Evolutionary conservation across 2,329 filamentous ascomycete genomes (phyloP).

Genomic region (Fusarium mexicanum): DNA sequence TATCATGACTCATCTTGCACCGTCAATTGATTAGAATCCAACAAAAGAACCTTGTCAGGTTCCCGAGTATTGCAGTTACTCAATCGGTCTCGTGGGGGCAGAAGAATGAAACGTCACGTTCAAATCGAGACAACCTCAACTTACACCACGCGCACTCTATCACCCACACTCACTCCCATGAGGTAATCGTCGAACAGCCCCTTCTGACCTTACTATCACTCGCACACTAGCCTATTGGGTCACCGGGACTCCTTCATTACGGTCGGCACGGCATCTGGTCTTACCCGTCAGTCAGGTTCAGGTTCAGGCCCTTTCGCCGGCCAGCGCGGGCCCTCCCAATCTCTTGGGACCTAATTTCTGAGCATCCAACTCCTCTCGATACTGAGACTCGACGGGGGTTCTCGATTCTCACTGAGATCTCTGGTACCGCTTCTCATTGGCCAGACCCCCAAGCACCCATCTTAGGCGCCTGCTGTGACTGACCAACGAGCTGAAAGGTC

Average conservation of each 20-base stretch:
- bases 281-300: slow-evolving; percentile 5
- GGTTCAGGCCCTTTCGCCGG: background rate
- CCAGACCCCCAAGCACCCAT: background rate
- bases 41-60: slow-evolving; percentile 12
- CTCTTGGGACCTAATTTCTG: slow-evolving; percentile 28
- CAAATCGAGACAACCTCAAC: slow-evolving; percentile 16
- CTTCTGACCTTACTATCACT: slow-evolving; percentile 1
- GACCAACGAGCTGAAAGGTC: background rate
- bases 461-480: slow-evolving; percentile 2
- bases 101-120: slow-evolving; percentile 36
- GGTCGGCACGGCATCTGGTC: slow-evolving; percentile 19
- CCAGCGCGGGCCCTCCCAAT: slow-evolving; percentile 36
- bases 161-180: background rate
- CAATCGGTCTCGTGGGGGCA: slow-evolving; percentile 21
- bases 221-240: slow-evolving; percentile 1
- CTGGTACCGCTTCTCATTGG: slow-evolving; percentile 38
- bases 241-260: slow-evolving; percentile 11
- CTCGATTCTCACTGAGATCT: slow-evolving; percentile 39
- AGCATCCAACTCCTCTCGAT: slow-evolving; percentile 11
- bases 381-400: slow-evolving; percentile 19
- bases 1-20: slow-evolving; percentile 27
- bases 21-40: background rate
- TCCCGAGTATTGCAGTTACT: background rate
- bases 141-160: slow-evolving; percentile 1
- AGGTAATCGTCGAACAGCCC: slow-evolving; percentile 9